A percentile compares a stretch with the other conserved stretches of the same genome.
Conservation (phyloP, 2,329 filamentous ascomycete species). For the Endocalyx cinctus region DNA sequence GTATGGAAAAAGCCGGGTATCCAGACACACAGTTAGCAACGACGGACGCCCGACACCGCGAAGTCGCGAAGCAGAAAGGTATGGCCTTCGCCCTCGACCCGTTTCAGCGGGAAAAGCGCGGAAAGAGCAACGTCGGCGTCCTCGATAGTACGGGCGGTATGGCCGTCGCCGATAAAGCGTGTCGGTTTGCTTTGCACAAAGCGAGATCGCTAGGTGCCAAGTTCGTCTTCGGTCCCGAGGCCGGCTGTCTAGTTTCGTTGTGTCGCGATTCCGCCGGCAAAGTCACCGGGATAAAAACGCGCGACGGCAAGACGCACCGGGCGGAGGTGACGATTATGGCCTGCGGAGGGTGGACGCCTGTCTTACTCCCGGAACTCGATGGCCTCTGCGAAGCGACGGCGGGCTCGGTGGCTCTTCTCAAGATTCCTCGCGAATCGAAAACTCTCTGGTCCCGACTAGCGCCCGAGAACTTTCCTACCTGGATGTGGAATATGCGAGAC, state of each 20-base stretch:
- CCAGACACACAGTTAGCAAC: constrained; percentile 31
- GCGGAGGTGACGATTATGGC: constrained; percentile 4
- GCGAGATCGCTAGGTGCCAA: constrained; percentile 32
- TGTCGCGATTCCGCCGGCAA: constrained; percentile 2
- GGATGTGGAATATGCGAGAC: constrained; percentile 29
- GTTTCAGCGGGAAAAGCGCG: constrained; percentile 23
- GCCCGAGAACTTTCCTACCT: constrained; percentile 38
- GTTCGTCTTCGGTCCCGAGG: constrained; percentile 29
- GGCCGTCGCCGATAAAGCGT: constrained; percentile 40
- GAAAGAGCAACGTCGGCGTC: constrained; percentile 26
- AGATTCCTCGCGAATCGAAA: constrained; percentile 27
- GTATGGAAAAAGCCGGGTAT: constrained; percentile 30
- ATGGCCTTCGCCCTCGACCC: constrained; percentile 31
- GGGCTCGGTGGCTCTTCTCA: constrained; percentile 37
- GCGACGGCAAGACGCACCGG: constrained; percentile 22
- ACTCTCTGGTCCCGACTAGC: constrained; percentile 31
- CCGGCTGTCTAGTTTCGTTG: constrained; percentile 24
- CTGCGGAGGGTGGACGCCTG: constrained; percentile 38
- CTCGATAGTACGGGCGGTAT: constrained; percentile 41
- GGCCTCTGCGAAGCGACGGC: constrained; percentile 41
- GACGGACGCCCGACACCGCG: constrained; percentile 20
- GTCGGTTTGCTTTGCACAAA: constrained; percentile 38
- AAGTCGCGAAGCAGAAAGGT: constrained; percentile 23
- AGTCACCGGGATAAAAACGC: constrained; percentile 31
- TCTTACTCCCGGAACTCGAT: constrained; percentile 34